A percentile compares a stretch with the other conserved stretches of the same genome.
Conservation (phyloP, 2,329 filamentous ascomycete species). For the Monilinia aucupariae region DNA sequence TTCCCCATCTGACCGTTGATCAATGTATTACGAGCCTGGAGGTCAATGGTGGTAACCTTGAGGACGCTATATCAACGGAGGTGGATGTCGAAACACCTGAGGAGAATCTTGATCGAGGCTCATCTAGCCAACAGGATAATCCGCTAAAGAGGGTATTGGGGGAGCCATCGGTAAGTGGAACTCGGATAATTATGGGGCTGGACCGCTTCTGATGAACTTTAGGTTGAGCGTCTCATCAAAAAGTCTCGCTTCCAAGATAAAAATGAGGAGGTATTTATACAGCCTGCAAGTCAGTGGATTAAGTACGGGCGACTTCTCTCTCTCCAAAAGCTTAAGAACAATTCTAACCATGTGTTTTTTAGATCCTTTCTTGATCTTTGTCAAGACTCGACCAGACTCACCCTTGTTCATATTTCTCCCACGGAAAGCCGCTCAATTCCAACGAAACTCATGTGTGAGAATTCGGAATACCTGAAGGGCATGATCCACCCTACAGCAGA, state of each 20-base stretch:
- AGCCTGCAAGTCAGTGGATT: constrained; percentile 7
- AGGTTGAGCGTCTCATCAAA: neutral
- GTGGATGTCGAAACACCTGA: neutral
- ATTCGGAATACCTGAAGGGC: constrained; percentile 5
- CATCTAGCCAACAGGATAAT: neutral
- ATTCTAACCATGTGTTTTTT: neutral
- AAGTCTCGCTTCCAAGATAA: neutral
- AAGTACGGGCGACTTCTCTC: neutral
- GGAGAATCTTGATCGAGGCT: neutral
- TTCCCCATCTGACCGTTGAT: neutral
- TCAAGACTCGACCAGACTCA: neutral
- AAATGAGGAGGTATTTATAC: neutral
- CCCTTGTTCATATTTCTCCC: neutral
- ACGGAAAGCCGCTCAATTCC: constrained; percentile 4
- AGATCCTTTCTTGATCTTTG: neutral
- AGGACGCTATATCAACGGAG: neutral
- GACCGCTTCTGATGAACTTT: neutral
- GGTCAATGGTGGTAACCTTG: neutral
- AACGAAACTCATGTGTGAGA: constrained; percentile 3
- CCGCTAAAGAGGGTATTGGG: neutral
- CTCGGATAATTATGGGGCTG: neutral
- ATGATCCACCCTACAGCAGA: neutral
- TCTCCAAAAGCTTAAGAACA: neutral
- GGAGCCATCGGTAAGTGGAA: neutral
- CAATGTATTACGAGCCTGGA: neutral